These are phyloP conservation scores for Salix koriyanagi DNA, from an alignment of 345 rosid species.

Conservation along the genomic window DNA sequence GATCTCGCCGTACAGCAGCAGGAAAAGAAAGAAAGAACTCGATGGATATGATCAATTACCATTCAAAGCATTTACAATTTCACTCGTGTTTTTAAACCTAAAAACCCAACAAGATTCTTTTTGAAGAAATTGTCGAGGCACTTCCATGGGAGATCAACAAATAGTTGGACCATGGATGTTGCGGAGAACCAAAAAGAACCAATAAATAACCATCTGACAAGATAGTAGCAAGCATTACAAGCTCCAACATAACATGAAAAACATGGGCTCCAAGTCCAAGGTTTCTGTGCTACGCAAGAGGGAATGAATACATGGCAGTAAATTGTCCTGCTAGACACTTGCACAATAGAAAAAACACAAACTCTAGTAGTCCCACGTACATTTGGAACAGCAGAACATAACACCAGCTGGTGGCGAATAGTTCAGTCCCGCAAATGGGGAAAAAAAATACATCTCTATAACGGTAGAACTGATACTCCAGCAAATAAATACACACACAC, in stretches of 20 bases:
- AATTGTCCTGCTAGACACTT: background rate
- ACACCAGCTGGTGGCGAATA: background rate
- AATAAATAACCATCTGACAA: too few species aligned
- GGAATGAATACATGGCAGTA: background rate
- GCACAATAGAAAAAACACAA: background rate
- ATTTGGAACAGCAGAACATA: background rate
- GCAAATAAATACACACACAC: background rate
- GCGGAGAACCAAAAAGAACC: background rate
- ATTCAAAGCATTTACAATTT: too few species aligned
- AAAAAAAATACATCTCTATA: too few species aligned
- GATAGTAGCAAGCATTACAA: background rate
- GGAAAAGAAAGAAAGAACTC: too few species aligned
- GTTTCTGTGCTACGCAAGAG: background rate
- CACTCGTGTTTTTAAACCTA: too few species aligned
- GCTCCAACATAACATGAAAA: background rate
- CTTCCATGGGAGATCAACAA: too few species aligned
- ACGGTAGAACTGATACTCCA: background rate
- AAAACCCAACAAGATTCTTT: too few species aligned
- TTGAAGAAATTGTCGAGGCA: too few species aligned
- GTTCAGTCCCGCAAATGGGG: background rate
- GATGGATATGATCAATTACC: too few species aligned
- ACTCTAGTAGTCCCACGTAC: background rate
- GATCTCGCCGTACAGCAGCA: too few species aligned
- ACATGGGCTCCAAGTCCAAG: background rate
- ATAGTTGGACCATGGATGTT: background rate